Base-by-base conservation (phyloP, 768 basidiomycete genomes). In the Nidularia pulvinata region DNA sequence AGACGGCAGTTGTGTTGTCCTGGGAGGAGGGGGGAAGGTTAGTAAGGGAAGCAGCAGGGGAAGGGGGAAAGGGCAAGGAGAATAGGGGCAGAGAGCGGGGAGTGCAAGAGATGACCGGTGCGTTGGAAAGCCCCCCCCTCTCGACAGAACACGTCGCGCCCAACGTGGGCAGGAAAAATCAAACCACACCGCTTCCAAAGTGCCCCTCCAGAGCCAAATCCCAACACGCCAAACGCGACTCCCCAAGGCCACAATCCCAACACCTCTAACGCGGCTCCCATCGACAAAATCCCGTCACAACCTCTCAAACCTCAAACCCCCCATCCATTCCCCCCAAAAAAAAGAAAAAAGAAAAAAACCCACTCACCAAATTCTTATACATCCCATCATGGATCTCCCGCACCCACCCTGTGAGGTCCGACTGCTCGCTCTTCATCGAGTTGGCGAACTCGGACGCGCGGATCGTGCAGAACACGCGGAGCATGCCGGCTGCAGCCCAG, bases 401-500 rank as follows among this genome's bases (percentile, higher is more conserved):
- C 5, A 85, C 73, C 91, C 92, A 93, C 14, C 65, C 66, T 1
- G 71, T 71, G 7, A 94, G 74, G 53, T 91, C 83, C 0, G 66
- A 70, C 57, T 84, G 81, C 64, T 91, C 72, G 13, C 62, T 69
- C 49, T 74, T 62, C 54, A 91, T 66, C 6, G 68, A 62, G 33
- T 70, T 70, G 1, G 78, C 71, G 55, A 74, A 91, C 48, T 77
- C 69, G 0, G 89, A 89, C 33, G 81, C 70, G 57, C 81, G 74
- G 54, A 93, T 86, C 1, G 91, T 93, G 2, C 81, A 85, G 1
- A 89, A 74, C 3, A 95, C 93, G 5, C 93, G 85, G 7, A 91
- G 73, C 80, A 93, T 93, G 1, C 94, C 93, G 13, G 85, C 88
- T 0, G 91, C 91, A 0, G 89, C 94, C 94, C 94, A 96, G 2